Conservation (phyloP, 2,329 filamentous ascomycete species). For the Microcyclospora pomicola region DNA sequence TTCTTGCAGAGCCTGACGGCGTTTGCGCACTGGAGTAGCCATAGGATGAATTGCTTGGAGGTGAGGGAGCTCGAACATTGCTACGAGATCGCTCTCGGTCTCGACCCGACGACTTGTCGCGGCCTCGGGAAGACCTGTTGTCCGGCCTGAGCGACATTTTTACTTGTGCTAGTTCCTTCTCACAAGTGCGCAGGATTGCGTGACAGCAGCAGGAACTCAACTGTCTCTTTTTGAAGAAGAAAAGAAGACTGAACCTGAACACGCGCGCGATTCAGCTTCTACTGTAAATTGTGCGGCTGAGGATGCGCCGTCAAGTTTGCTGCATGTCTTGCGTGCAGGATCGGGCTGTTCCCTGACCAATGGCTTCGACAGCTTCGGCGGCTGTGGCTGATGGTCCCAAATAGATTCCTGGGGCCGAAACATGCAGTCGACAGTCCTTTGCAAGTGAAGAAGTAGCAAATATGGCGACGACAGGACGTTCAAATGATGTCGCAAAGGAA, state of each 20-base stretch:
- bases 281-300: too few relatives aligned
- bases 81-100: constrained; percentile 26
- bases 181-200: not conserved
- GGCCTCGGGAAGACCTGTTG: constrained; percentile 26
- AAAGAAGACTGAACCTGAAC: not conserved
- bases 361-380: too few relatives aligned
- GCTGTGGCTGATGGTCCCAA: too few relatives aligned
- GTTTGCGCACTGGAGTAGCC: constrained; percentile 8
- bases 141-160: constrained; percentile 29
- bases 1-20: constrained; percentile 3
- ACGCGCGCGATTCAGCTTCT: not conserved
- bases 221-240: not conserved
- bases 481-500: too few relatives aligned
- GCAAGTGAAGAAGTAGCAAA: too few relatives aligned
- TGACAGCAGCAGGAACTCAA: not conserved
- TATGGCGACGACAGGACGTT: too few relatives aligned
- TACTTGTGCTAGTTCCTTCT: not conserved
- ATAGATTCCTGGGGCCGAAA: too few relatives aligned
- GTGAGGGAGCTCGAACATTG: constrained; percentile 23
- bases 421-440: too few relatives aligned
- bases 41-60: constrained; percentile 9
- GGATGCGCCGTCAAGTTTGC: too few relatives aligned
- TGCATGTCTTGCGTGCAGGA: too few relatives aligned
- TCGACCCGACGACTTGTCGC: constrained; percentile 29
- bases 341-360: too few relatives aligned